phyloP scores from a whole-genome alignment of 2,329 filamentous ascomycete genomes.

The Fusarium fujikuroi region DNA sequence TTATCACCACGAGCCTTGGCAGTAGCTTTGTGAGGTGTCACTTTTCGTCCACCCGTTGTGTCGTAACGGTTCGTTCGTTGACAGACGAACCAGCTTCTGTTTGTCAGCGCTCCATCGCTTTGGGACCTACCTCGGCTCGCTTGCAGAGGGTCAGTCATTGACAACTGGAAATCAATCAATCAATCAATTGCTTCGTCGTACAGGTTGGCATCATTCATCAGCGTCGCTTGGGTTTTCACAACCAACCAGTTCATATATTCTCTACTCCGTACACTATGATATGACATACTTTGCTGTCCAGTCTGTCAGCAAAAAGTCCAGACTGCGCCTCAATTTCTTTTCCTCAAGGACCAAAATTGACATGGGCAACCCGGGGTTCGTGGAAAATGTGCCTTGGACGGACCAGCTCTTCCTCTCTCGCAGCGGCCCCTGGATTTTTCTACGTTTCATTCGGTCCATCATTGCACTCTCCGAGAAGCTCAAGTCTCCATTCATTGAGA shows the following conservation, averaged over 20 bases:
- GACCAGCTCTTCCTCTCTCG: constrained; percentile 32
- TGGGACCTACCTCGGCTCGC: constrained; percentile 25
- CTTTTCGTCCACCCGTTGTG: constrained; percentile 4
- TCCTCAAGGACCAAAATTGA: background rate
- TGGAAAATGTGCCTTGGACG: constrained; percentile 4
- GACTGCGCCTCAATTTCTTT: constrained; percentile 27
- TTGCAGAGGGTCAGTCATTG: background rate
- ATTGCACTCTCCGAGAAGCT: constrained; percentile 26
- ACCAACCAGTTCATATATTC: background rate
- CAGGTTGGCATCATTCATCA: background rate
- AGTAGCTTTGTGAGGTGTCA: constrained; percentile 26
- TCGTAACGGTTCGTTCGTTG: constrained; percentile 7
- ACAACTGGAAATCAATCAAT: constrained; percentile 8
- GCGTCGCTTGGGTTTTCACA: constrained; percentile 5
- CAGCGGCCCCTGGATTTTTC: constrained; percentile 10
- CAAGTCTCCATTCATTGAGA: constrained; percentile 25
- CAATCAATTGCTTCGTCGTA: background rate
- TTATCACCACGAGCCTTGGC: constrained; percentile 9
- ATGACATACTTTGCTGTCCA: background rate
- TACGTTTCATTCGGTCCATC: constrained; percentile 32
- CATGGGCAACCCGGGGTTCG: constrained; percentile 29
- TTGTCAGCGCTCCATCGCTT: constrained; percentile 7
- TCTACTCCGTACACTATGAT: background rate
- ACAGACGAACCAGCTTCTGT: background rate
- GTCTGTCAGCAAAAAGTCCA: constrained; percentile 7